Percentiles rank a stretch among this genome's conserved stretches.
phyloP scores from a whole-genome alignment of 192 early-diverging fungal genomes.

The Diversispora eburnea region DNA sequence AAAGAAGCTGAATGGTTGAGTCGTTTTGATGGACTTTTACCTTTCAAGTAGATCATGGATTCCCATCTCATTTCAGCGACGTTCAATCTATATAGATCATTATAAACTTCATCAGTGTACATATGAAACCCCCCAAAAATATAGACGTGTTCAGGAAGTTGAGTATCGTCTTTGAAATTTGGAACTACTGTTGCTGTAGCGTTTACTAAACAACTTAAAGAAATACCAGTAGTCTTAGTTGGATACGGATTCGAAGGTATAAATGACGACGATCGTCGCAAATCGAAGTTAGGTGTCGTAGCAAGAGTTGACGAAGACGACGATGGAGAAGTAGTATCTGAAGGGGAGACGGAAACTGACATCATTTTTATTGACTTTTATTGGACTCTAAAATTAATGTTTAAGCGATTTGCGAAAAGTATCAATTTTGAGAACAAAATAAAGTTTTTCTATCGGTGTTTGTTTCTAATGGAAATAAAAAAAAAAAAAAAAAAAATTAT shows the following conservation, averaged over 20 bases:
- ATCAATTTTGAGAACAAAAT: too few species aligned
- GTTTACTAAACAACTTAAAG: slow-evolving; percentile 39
- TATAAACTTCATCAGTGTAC: slow-evolving; percentile 66
- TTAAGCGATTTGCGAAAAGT: too few species aligned
- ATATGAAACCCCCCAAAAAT: slow-evolving; percentile 63
- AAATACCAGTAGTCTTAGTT: slow-evolving; percentile 22
- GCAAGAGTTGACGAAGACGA: slow-evolving; percentile 23
- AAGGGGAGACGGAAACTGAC: background rate
- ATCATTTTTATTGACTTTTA: background rate
- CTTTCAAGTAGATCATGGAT: slow-evolving; percentile 50
- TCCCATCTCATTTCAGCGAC: slow-evolving; percentile 49
- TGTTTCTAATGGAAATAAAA: too few species aligned
- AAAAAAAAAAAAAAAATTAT: too few species aligned
- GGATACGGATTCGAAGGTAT: slow-evolving; percentile 14
- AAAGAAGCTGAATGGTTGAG: slow-evolving; percentile 59
- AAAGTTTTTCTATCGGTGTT: too few species aligned
- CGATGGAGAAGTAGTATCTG: slow-evolving; percentile 20
- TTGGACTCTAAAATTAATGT: too few species aligned
- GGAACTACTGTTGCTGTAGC: slow-evolving; percentile 42
- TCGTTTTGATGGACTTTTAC: slow-evolving; percentile 50
- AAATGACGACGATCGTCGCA: background rate
- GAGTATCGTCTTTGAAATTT: slow-evolving; percentile 11
- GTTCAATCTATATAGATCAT: slow-evolving; percentile 55
- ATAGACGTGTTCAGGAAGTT: slow-evolving; percentile 35
- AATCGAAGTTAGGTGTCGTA: slow-evolving; percentile 16